Conservation (phyloP, 805 yeast species). For the Grigorovia yakushimaensis region DNA sequence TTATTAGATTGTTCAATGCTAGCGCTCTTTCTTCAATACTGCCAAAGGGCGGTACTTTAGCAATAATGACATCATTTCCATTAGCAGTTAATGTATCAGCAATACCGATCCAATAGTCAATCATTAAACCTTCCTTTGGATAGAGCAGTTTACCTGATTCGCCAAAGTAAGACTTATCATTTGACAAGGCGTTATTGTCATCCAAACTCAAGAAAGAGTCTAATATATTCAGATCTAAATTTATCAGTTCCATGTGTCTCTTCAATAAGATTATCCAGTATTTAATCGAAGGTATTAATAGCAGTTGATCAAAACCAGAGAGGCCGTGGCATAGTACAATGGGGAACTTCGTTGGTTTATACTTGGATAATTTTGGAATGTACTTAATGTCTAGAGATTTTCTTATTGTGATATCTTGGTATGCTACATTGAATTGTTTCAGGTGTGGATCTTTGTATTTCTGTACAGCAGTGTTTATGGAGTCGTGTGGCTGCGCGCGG, state of each 20-base stretch:
- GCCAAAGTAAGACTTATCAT: not conserved
- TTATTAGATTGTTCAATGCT: constrained; percentile 43
- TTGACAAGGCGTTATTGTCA: constrained; percentile 1
- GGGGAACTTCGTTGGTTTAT: constrained; percentile 57
- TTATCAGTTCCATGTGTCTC: constrained; percentile 11
- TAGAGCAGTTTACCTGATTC: not conserved
- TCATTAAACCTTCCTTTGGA: constrained; percentile 8
- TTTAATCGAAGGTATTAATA: constrained; percentile 34
- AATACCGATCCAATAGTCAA: constrained; percentile 81
- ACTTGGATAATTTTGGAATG: constrained; percentile 17
- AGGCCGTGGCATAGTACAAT: constrained; percentile 81
- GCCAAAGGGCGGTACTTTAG: constrained; percentile 78
- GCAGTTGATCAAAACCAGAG: constrained; percentile 62
- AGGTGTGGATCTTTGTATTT: not conserved
- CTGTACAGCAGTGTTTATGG: not conserved
- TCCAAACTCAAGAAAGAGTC: not conserved
- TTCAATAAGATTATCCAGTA: constrained; percentile 21
- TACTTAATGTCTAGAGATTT: not conserved
- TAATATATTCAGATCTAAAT: constrained; percentile 11
- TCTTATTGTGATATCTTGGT: not conserved
- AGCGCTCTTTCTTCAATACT: constrained; percentile 60
- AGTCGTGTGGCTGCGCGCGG: not conserved
- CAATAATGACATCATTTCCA: constrained; percentile 62
- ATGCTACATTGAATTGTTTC: not conserved
- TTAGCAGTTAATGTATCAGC: constrained; percentile 45